These are phyloP conservation scores for Stipa capillata DNA, from an alignment of 176 grass and related monocot genomes.

Conservation along the genomic window DNA sequence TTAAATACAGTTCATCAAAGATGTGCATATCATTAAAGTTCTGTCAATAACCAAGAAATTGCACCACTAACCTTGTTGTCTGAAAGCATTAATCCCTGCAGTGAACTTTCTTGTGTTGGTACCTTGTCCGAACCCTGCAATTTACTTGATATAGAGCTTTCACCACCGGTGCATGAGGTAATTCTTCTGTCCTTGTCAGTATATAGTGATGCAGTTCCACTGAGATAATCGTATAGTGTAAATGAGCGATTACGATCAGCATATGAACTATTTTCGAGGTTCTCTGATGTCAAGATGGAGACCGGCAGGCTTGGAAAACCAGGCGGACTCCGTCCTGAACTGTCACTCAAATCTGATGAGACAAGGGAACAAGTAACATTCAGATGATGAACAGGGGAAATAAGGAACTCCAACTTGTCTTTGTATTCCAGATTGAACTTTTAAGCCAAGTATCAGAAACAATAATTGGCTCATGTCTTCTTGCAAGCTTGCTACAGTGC, in stretches of 20 bases:
- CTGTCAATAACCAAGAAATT: not conserved
- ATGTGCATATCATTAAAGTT: not conserved
- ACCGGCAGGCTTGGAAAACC: not conserved
- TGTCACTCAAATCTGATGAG: not conserved
- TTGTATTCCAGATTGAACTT: not conserved
- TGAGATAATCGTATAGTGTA: not conserved
- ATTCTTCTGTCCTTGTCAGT: not conserved
- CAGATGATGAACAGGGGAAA: constrained; percentile 2
- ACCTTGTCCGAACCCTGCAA: not conserved
- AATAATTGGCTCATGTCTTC: not conserved
- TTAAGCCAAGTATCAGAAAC: not conserved
- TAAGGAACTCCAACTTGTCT: not conserved
- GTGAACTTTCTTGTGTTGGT: not conserved
- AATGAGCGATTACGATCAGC: not conserved
- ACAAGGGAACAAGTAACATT: not conserved
- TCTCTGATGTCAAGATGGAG: constrained; percentile 1
- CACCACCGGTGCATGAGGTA: not conserved
- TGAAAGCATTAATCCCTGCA: not conserved
- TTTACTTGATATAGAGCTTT: not conserved
- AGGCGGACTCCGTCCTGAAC: not conserved
- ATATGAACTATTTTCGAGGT: not conserved
- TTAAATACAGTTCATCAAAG: constrained; percentile 6
- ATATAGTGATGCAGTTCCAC: not conserved
- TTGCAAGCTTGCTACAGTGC: not conserved
- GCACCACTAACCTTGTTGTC: not conserved